Evolutionary conservation across 257 asterid genomes (phyloP).

Genomic region (Asclepias syriaca): DNA sequence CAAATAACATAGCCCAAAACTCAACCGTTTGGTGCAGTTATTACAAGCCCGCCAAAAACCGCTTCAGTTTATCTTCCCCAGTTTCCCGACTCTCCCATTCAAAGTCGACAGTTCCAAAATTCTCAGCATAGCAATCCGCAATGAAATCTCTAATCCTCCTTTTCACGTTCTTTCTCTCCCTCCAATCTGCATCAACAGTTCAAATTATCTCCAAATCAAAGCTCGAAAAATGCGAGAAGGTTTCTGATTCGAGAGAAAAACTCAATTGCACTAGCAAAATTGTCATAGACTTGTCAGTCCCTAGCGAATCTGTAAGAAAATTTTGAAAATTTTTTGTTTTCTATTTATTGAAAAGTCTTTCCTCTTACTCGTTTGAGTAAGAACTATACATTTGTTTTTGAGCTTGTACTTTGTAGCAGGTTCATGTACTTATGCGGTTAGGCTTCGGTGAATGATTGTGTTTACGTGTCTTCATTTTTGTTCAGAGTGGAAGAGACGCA

Average conservation of each 20-base stretch:
- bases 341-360: not conserved
- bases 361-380: not conserved
- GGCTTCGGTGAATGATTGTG: not conserved
- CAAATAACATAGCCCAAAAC: constrained; percentile 72
- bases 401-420: not conserved
- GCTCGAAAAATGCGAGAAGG: constrained; percentile 69
- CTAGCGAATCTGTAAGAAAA: constrained; percentile 64
- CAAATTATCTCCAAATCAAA: constrained; percentile 82
- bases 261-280: constrained; percentile 81
- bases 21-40: constrained; percentile 38
- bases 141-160: constrained; percentile 18
- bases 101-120: constrained; percentile 15
- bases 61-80: not conserved
- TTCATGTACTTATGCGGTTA: not conserved
- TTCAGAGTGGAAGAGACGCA: constrained; percentile 88
- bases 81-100: not conserved
- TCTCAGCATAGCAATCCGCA: not conserved
- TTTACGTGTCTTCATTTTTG: not conserved
- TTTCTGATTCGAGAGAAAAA: constrained; percentile 38
- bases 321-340: not conserved
- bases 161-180: constrained; percentile 16
- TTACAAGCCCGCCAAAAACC: constrained; percentile 24
- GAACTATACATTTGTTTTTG: not conserved
- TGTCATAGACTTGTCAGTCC: constrained; percentile 76
- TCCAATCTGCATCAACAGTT: constrained; percentile 20